Conservation (phyloP, 2,329 filamentous ascomycete genomes). For the Elsinoe arachidis region DNA sequence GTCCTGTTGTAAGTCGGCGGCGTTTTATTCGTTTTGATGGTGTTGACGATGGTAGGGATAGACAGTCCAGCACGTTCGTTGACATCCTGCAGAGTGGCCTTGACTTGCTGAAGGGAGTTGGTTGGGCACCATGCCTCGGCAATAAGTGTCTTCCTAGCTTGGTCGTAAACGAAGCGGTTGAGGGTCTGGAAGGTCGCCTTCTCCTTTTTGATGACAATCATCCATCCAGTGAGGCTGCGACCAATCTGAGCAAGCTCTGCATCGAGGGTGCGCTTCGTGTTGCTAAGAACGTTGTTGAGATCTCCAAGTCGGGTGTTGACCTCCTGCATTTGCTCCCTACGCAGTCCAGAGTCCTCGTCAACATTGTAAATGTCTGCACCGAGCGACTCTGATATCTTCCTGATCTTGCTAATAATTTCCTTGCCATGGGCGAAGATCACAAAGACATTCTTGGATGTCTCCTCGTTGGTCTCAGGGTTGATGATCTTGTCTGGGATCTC, state of each 20-base stretch:
- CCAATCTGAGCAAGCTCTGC: constrained; percentile 91
- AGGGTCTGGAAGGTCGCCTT: constrained; percentile 95
- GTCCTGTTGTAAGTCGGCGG: constrained; percentile 96
- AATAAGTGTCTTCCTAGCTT: constrained; percentile 88
- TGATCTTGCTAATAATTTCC: constrained; percentile 96
- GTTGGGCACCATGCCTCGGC: constrained; percentile 97
- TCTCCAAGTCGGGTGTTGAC: constrained; percentile 90
- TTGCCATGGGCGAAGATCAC: constrained; percentile 99
- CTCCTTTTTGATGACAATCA: constrained; percentile 96
- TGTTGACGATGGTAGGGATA: constrained; percentile 97
- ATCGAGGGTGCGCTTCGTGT: constrained; percentile 89
- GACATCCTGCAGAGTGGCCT: constrained; percentile 89
- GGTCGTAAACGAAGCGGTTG: constrained; percentile 94
- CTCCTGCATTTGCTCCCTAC: constrained; percentile 92
- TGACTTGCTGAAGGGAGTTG: constrained; percentile 79
- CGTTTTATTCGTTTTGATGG: constrained; percentile 93
- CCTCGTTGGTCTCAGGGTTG: constrained; percentile 86
- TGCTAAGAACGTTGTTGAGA: constrained; percentile 82
- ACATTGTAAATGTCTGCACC: constrained; percentile 93
- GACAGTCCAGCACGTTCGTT: constrained; percentile 91
- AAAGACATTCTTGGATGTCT: constrained; percentile 94
- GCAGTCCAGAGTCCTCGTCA: constrained; percentile 92
- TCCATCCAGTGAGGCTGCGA: constrained; percentile 87
- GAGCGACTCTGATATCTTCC: constrained; percentile 97
- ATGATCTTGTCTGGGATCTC: constrained; percentile 92